These are phyloP conservation scores for Fusarium palustre DNA, from an alignment of 2,329 filamentous ascomycete genomes.

Conservation along the genomic window DNA sequence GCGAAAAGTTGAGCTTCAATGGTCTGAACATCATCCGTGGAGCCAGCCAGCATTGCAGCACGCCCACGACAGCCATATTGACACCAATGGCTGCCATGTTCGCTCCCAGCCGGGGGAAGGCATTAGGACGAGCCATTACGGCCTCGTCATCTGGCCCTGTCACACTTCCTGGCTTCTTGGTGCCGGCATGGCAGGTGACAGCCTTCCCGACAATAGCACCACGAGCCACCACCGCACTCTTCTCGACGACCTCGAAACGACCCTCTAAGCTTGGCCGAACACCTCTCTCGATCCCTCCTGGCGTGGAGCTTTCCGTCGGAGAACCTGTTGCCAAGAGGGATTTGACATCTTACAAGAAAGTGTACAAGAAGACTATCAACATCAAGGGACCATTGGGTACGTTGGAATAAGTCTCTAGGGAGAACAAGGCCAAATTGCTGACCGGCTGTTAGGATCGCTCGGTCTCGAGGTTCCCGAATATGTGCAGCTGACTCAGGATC, in stretches of 20 bases:
- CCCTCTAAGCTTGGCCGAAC: conserved; percentile 88
- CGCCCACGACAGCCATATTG: conserved; percentile 38
- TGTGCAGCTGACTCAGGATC: conserved; percentile 77
- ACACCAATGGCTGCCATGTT: conserved; percentile 67
- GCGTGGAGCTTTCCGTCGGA: conserved; percentile 80
- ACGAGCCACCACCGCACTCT: conserved; percentile 55
- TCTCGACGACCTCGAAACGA: conserved; percentile 76
- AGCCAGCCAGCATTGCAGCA: conserved; percentile 29
- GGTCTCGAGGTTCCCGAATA: conserved; percentile 83
- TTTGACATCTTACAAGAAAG: conserved; percentile 69
- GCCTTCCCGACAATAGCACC: conserved; percentile 55
- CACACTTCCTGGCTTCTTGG: conserved; percentile 77
- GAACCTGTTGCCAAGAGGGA: conserved; percentile 68
- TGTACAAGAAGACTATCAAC: conserved; percentile 75
- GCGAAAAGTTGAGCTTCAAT: conserved; percentile 48
- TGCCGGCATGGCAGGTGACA: conserved; percentile 73
- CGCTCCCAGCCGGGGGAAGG: conserved; percentile 70
- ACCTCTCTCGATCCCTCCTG: conserved; percentile 82
- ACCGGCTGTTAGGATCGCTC: conserved; percentile 71
- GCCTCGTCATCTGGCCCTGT: conserved; percentile 61
- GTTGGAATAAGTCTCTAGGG: conserved; percentile 40
- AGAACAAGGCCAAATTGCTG: conserved; percentile 20
- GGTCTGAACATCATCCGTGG: conserved; percentile 27
- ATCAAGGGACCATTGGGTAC: conserved; percentile 84
- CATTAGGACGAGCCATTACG: conserved; percentile 64